Evolutionary conservation across 1,284 basidiomycete species (phyloP).

Genomic region (Austroboletus niveus): DNA sequence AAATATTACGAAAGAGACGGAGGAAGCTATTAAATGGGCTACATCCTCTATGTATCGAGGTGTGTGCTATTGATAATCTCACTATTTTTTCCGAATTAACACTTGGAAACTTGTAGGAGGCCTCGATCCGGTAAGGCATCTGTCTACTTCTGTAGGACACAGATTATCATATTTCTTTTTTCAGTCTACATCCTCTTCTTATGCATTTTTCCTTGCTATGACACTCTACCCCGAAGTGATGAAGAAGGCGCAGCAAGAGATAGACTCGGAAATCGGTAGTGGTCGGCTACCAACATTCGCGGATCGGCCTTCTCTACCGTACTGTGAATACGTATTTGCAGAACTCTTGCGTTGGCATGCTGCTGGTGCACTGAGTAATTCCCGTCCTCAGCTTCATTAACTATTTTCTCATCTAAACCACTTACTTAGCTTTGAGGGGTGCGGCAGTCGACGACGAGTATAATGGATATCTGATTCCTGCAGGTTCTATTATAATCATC

Average conservation of each 20-base stretch:
- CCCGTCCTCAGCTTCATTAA: neutral
- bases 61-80: slow-evolving; percentile 11
- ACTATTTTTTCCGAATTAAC: neutral
- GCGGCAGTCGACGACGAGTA: slow-evolving; percentile 44
- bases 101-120: slow-evolving; percentile 3
- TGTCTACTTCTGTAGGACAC: neutral
- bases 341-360: slow-evolving; percentile 63
- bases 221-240: slow-evolving; percentile 20
- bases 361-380: slow-evolving; percentile 45
- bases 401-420: neutral
- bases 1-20: slow-evolving; percentile 41
- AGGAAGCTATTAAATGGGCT: slow-evolving; percentile 54
- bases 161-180: neutral
- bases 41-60: slow-evolving; percentile 55
- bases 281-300: slow-evolving; percentile 35
- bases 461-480: slow-evolving; percentile 20
- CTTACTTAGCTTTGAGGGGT: slow-evolving; percentile 40
- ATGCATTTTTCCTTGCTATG: slow-evolving; percentile 24
- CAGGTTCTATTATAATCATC: slow-evolving; percentile 13
- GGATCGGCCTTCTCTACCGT: slow-evolving; percentile 28
- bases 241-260: slow-evolving; percentile 54
- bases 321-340: slow-evolving; percentile 28
- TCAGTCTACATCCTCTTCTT: slow-evolving; percentile 7
- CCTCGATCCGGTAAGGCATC: slow-evolving; percentile 4
- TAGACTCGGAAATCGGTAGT: slow-evolving; percentile 53